A percentile compares a stretch with the other conserved stretches of the same genome.
These are phyloP conservation scores for Penicillium sp. DNA, from an alignment of 2,329 filamentous ascomycete species.

Conservation along the genomic window DNA sequence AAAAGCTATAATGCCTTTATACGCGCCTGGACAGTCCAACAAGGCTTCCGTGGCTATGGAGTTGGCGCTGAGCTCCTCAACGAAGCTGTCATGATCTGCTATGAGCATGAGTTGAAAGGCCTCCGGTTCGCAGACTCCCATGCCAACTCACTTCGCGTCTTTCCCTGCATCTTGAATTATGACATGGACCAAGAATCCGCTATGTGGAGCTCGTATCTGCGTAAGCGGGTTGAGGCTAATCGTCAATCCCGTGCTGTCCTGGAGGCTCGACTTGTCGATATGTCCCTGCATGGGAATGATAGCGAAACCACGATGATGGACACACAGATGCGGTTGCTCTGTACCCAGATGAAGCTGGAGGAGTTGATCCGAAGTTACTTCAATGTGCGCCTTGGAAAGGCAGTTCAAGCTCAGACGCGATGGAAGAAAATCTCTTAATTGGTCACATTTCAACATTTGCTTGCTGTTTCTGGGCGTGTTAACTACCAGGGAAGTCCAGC, in stretches of 20 bases:
- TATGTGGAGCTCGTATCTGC: background rate
- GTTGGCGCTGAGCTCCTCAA: conserved; percentile 64
- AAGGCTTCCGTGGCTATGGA: conserved; percentile 61
- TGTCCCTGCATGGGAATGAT: background rate
- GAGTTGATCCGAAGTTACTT: background rate
- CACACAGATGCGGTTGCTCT: background rate
- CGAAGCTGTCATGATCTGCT: conserved; percentile 60
- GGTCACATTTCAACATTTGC: too few relatives aligned
- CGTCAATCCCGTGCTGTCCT: background rate
- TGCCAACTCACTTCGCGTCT: conserved; percentile 60
- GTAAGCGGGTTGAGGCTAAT: background rate
- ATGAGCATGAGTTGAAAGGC: conserved; percentile 59
- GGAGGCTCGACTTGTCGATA: background rate
- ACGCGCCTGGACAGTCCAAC: conserved; percentile 70
- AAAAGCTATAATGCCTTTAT: conserved; percentile 43
- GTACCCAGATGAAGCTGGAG: background rate
- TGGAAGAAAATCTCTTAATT: background rate
- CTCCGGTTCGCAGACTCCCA: conserved; percentile 66
- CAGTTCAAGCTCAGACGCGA: background rate
- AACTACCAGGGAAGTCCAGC: too few relatives aligned
- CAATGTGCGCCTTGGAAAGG: background rate
- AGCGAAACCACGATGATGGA: background rate
- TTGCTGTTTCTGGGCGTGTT: background rate
- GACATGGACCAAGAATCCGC: background rate
- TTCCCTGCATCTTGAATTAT: conserved; percentile 40